phyloP scores from a whole-genome alignment of 2,329 filamentous ascomycete species.

The Huntiella savannae region DNA sequence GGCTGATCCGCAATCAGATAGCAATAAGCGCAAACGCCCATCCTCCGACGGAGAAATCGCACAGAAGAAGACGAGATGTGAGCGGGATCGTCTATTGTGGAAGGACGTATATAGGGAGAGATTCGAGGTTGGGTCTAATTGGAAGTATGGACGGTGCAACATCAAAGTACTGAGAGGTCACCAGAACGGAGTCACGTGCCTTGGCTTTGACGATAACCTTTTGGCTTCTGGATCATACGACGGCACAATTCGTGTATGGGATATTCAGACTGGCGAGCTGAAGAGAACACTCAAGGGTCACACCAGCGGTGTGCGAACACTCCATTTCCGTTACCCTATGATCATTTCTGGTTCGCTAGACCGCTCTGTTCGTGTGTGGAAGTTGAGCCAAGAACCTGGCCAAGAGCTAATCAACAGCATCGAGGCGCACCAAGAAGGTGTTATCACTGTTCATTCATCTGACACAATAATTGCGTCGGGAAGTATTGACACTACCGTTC shows the following conservation, averaged over 20 bases:
- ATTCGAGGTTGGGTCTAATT: conserved; percentile 91
- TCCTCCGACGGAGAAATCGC: conserved; percentile 9
- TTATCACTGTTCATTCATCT: conserved; percentile 78
- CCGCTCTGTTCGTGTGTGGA: conserved; percentile 80
- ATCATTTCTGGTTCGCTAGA: conserved; percentile 83
- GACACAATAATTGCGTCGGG: conserved; percentile 70
- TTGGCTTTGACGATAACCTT: conserved; percentile 62
- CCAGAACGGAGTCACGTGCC: conserved; percentile 47
- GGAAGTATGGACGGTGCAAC: conserved; percentile 84
- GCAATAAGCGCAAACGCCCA: conserved; percentile 9
- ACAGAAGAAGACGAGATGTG: conserved; percentile 8
- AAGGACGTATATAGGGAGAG: conserved; percentile 93
- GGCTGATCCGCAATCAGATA: neutral
- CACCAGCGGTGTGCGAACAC: conserved; percentile 60
- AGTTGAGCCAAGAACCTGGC: conserved; percentile 55
- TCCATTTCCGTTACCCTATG: conserved; percentile 86
- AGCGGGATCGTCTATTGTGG: conserved; percentile 36
- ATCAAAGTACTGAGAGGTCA: conserved; percentile 71
- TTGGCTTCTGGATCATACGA: conserved; percentile 92
- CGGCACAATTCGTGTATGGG: conserved; percentile 87
- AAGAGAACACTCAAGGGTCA: conserved; percentile 74
- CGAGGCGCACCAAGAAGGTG: conserved; percentile 58
- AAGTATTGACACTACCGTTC: conserved; percentile 74
- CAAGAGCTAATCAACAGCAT: conserved; percentile 72
- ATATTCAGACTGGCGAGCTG: conserved; percentile 72